Evolutionary conservation across 164 flowering plant genomes (phyloP), one percentile per base, ranked within the genome.

Genomic region (Amborella trichopoda): DNA sequence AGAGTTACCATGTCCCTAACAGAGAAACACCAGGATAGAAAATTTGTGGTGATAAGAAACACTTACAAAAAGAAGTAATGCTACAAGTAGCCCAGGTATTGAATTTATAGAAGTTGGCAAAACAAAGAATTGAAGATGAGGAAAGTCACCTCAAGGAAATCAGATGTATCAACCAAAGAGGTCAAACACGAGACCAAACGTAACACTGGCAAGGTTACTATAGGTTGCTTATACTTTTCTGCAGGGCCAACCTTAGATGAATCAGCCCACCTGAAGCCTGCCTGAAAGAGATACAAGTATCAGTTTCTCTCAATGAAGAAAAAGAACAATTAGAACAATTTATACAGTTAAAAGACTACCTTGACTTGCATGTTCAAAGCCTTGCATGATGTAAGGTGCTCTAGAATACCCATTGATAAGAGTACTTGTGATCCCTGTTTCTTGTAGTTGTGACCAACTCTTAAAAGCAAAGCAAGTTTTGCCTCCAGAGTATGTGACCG

Each of bases 371-470:
- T 47, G 48, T 65, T 68, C 26, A 65, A 34, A 42, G 80, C 72
- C 68, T 51, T 82, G 70, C 93, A 80, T 27, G 83, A 75, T 28
- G 89, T 53, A 59, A 91, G 64, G 62, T 82, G 90, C 63, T 84
- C 96, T 53, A 91, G 56, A 37, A 75, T 71, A 49, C 88, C 90
- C 96, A 84, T 83, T 25, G 96, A 84, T 55, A 77, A 80, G 22
- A 91, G 63, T 68, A 87, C 75, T 63, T 91, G 96, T 18, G 93
- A 78, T 6, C 99, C 96, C 37, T 81, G 56, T 54, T 78, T 87
- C 39, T 88, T 91, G 70, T 91, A 91, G 37, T 63, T 74, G 62
- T 83, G 74, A 61, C 96, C 77, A 23, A 91, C 78, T 61, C 93
- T 80, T 59, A 84, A 54, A 13, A 87, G 50, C 50, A 87, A 51